Evolutionary conservation across 352 stramenopile genomes (phyloP).

Genomic region (Halophytophthora polymorphica): DNA sequence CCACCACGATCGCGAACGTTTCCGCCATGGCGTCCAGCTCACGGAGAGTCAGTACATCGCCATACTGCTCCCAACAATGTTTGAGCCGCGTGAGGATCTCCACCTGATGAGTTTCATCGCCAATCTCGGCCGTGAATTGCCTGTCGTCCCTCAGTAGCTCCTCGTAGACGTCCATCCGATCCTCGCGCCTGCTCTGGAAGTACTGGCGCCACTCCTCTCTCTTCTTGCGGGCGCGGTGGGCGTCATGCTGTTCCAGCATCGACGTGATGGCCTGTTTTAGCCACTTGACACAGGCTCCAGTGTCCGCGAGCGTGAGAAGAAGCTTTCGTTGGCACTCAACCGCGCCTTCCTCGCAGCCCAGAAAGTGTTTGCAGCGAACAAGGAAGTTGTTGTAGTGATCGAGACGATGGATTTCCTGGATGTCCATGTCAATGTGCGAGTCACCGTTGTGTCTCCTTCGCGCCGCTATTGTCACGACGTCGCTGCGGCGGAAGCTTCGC

Average conservation of each 20-base stretch:
- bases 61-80: constrained; percentile 8
- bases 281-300: constrained; percentile 10
- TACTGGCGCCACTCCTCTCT: constrained; percentile 16
- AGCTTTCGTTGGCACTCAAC: too few species aligned
- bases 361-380: too few species aligned
- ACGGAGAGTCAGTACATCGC: constrained; percentile 9
- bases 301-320: constrained; percentile 20
- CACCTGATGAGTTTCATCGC: constrained; percentile 22
- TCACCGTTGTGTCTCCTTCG: too few species aligned
- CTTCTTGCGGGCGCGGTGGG: constrained; percentile 10
- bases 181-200: constrained; percentile 9
- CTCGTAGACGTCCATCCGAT: constrained; percentile 16
- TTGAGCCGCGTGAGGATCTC: constrained; percentile 22
- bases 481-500: too few species aligned
- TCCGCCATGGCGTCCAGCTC: constrained; percentile 24
- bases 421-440: too few species aligned
- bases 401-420: too few species aligned
- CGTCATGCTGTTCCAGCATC: constrained; percentile 16
- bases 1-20: constrained; percentile 12
- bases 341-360: too few species aligned
- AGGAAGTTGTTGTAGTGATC: too few species aligned
- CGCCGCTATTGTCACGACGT: too few species aligned
- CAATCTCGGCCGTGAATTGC: constrained; percentile 11
- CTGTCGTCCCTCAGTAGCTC: constrained; percentile 11
- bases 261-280: constrained; percentile 14